phyloP scores from a whole-genome alignment of 2,329 filamentous ascomycete species.

The Ceratocystis alfenasii region DNA sequence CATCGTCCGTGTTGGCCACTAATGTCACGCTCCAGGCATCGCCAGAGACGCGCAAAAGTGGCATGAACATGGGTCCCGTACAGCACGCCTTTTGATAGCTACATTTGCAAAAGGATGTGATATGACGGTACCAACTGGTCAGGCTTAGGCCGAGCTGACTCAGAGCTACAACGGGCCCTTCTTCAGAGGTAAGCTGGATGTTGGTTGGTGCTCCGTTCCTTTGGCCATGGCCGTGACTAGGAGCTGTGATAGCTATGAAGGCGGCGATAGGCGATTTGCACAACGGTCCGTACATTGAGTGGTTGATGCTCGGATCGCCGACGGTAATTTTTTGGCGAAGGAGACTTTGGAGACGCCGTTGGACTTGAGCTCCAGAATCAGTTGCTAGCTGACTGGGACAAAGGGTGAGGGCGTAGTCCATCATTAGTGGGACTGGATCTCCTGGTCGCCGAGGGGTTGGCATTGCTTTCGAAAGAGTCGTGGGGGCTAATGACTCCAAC shows the following conservation, averaged over 20 bases:
- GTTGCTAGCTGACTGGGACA: conserved; percentile 12
- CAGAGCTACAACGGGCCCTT: conserved; percentile 2
- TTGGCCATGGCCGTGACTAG: conserved; percentile 10
- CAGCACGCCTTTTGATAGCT: conserved; percentile 15
- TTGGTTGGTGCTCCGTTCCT: neutral
- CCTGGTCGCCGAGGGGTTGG: neutral
- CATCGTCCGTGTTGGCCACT: conserved; percentile 19
- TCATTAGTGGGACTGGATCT: conserved; percentile 13
- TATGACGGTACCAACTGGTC: conserved; percentile 14
- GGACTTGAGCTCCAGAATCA: conserved; percentile 14
- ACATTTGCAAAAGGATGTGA: conserved; percentile 19
- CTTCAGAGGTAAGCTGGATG: neutral
- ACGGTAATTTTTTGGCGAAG: conserved; percentile 7
- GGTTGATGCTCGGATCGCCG: conserved; percentile 16
- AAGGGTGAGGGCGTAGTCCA: conserved; percentile 18
- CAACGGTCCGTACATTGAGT: conserved; percentile 19
- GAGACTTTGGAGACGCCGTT: conserved; percentile 15
- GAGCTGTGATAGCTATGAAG: conserved; percentile 14
- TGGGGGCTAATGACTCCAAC: conserved; percentile 11
- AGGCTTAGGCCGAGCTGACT: conserved; percentile 14
- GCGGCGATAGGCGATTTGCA: conserved; percentile 17
- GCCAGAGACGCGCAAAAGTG: conserved; percentile 16
- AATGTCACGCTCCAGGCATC: conserved; percentile 19
- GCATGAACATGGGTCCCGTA: conserved; percentile 18
- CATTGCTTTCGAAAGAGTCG: conserved; percentile 10